A percentile compares a stretch with the other conserved stretches of the same genome.
These are phyloP conservation scores for Oryza punctata DNA, from an alignment of 176 grass and related monocot genomes.

Conservation along the genomic window DNA sequence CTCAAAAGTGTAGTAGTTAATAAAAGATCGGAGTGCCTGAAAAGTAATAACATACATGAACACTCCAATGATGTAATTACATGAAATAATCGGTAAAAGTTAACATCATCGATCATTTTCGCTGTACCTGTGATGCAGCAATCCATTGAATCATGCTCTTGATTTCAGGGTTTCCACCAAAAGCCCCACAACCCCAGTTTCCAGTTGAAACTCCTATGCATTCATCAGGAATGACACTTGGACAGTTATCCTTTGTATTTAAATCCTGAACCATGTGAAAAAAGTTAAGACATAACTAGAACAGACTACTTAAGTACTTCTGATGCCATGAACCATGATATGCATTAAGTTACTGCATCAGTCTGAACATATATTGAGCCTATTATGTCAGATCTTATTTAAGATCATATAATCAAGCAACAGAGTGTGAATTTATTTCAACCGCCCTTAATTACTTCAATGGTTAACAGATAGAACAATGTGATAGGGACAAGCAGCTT, in stretches of 20 bases:
- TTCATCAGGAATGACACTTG: slow-evolving; percentile 33
- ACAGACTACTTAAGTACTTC: neutral
- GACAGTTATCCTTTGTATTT: slow-evolving; percentile 17
- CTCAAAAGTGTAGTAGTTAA: slow-evolving; percentile 91
- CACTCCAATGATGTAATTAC: neutral
- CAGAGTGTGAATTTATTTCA: neutral
- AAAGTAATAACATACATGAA: neutral
- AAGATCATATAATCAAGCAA: slow-evolving; percentile 7
- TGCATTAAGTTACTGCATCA: neutral
- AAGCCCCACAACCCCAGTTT: slow-evolving; percentile 96
- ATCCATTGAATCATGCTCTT: slow-evolving; percentile 98
- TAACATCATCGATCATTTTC: neutral
- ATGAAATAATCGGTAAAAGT: neutral
- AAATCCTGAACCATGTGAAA: slow-evolving; percentile 37
- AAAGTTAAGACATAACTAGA: slow-evolving; percentile 11
- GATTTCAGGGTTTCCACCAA: slow-evolving; percentile 91
- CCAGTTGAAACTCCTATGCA: slow-evolving; percentile 82
- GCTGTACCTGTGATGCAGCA: slow-evolving; percentile 81
- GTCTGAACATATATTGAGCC: neutral
- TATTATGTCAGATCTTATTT: neutral
- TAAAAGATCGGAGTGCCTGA: slow-evolving; percentile 74
- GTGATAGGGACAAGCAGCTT: neutral
- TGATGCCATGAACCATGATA: neutral
- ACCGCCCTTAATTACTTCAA: neutral
- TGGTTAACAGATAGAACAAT: neutral